phyloP scores from a whole-genome alignment of 2,329 filamentous ascomycete genomes.

The Leptographium procerum region DNA sequence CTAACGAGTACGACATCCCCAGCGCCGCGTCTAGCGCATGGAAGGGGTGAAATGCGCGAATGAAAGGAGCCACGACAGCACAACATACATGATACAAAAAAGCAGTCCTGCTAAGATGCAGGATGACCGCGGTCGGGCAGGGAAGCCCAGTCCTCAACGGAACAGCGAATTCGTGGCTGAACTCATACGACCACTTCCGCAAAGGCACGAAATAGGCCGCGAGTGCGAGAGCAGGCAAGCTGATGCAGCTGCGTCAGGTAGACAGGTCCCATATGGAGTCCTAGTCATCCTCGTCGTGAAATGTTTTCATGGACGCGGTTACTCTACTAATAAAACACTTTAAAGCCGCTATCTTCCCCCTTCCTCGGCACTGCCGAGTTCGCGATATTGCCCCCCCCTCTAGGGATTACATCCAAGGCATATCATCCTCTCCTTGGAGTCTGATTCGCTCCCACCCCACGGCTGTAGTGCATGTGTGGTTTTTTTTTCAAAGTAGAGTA shows the following conservation, averaged over 20 bases:
- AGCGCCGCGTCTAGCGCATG: no score
- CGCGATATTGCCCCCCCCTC: not conserved
- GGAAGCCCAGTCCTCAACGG: not conserved
- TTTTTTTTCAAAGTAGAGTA: no score
- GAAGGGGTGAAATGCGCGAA: not conserved
- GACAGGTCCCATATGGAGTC: no score
- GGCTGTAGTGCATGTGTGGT: no score
- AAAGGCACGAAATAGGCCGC: not conserved
- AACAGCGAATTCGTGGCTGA: not conserved
- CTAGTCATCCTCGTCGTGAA: not conserved
- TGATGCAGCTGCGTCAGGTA: no score
- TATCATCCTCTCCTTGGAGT: no score
- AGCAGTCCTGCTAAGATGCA: not conserved
- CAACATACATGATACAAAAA: not conserved
- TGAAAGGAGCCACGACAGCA: not conserved
- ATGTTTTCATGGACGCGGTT: no score
- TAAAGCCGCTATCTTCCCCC: not conserved
- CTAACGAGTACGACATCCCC: no score
- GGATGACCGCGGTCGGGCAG: not conserved
- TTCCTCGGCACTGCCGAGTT: not conserved
- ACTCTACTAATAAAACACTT: no score
- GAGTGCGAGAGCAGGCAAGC: no score
- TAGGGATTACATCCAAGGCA: no score
- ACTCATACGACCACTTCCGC: not conserved
- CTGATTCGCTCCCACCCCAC: no score